Base-by-base conservation (phyloP, 2,329 filamentous ascomycete species). In the Nothomitra cinnamomea region DNA sequence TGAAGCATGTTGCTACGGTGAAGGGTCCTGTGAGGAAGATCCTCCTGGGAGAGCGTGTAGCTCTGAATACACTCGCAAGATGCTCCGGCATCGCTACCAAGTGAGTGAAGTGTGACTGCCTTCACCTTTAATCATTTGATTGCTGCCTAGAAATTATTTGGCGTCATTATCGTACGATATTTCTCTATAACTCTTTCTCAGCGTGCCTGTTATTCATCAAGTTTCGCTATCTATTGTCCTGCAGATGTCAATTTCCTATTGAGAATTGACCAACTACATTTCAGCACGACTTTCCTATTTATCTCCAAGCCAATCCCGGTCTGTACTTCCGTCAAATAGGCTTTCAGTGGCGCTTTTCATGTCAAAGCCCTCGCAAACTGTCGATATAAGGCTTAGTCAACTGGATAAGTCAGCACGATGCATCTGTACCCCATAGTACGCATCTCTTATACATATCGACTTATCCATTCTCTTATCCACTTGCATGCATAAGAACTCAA, bases 11-110 rank as follows among this genome's bases (percentile, higher is more conserved):
- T 56, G 92, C 92, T 3, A 94, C 86, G 0, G 90, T 96, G 19
- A 77, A 74, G 38, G 92, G 92, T 0, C 89, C 92, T 0, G 86
- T 86, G 13, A 78, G 89, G 54, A 81, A 83, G 57, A 73, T 95
- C 55, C 76, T 98, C 21, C 79, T 95, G n/a, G 92, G 87, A 51
- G 92, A 98, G 73, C 75, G 92, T 51, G 89, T 96, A 2, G 92
- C 88, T 2, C 74, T 98, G 59, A 98, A 98, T 67, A 82, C 85
- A 8, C 77, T 98, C 48, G 85, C 89, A 24, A 77, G 92, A 55
- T 96, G 92, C 69, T 94, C 88, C 1, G 92, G 90, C 43, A 81
- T 98, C 58, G 92, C 92, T 17, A 87, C 84, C 15, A 81, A 71
- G 61, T 65, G 58, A 24, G 56, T 47, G n/a, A 35, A 51, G 4